These are phyloP conservation scores for Puccinia hordei DNA, from an alignment of 1,284 basidiomycete genomes.

Conservation along the genomic window DNA sequence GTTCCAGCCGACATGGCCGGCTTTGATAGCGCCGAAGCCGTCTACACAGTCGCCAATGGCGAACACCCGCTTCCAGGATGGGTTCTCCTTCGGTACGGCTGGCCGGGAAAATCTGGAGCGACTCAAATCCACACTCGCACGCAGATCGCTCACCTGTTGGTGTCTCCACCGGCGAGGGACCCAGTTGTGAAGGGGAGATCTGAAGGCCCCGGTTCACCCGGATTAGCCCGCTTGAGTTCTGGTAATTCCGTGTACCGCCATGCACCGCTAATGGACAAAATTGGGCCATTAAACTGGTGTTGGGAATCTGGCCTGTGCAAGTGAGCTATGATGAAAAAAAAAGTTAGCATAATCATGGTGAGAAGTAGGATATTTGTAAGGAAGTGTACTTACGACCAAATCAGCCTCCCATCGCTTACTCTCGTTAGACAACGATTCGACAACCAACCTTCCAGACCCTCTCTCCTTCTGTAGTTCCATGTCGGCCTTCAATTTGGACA, in stretches of 20 bases:
- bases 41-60: slow-evolving; percentile 49
- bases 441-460: neutral
- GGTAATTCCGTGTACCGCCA: neutral
- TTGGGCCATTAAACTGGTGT: slow-evolving; percentile 37
- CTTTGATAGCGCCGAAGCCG: slow-evolving; percentile 45
- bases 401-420: slow-evolving; percentile 40
- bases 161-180: slow-evolving; percentile 40
- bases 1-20: slow-evolving; percentile 50
- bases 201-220: slow-evolving; percentile 29
- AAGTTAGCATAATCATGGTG: neutral
- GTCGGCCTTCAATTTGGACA: slow-evolving; percentile 26
- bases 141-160: neutral
- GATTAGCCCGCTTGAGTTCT: slow-evolving; percentile 29
- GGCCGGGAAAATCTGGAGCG: neutral
- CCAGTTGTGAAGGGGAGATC: slow-evolving; percentile 30
- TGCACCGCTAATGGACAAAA: slow-evolving; percentile 49
- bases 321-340: slow-evolving; percentile 15
- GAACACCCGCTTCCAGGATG: slow-evolving; percentile 22
- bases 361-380: neutral
- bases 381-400: slow-evolving; percentile 15
- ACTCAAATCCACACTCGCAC: slow-evolving; percentile 29
- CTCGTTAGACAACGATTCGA: slow-evolving; percentile 9
- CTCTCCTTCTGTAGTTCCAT: neutral
- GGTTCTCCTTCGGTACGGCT: neutral
- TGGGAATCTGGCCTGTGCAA: slow-evolving; percentile 44